A percentile compares a stretch with the other conserved stretches of the same genome.
These are phyloP conservation scores for Styphnolobium japonicum DNA, from an alignment of 306 rosid genomes.

Conservation along the genomic window DNA sequence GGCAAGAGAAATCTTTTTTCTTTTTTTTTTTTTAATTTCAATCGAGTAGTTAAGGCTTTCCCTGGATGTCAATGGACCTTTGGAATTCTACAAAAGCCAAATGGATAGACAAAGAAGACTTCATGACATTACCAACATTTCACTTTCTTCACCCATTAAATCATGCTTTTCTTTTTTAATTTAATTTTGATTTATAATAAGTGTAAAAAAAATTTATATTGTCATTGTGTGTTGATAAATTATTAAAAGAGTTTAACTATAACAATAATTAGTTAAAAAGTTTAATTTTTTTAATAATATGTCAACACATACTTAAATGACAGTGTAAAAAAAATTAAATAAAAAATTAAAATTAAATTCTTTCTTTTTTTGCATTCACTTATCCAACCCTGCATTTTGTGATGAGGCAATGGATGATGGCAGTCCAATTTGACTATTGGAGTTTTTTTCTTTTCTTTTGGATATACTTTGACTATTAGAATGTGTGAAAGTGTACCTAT, in stretches of 20 bases:
- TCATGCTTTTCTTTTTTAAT: background rate
- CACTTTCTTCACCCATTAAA: slow-evolving; percentile 3
- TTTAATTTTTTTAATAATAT: no score
- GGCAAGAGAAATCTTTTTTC: background rate
- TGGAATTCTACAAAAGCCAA: background rate
- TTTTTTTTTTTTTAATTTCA: background rate
- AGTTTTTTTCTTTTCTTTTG: background rate
- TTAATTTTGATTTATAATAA: no score
- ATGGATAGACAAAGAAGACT: background rate
- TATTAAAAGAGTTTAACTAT: no score
- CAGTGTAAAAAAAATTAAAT: no score
- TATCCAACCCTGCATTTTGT: slow-evolving; percentile 5
- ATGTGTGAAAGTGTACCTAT: slow-evolving; percentile 1
- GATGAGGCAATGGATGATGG: slow-evolving; percentile 1
- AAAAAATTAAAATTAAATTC: no score
- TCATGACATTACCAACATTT: slow-evolving; percentile 9
- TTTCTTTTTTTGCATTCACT: background rate
- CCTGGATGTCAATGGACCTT: background rate
- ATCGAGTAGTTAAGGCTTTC: background rate
- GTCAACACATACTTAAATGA: no score
- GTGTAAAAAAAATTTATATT: no score
- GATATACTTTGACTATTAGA: slow-evolving; percentile 24
- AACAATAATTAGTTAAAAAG: no score
- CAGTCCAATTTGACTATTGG: slow-evolving; percentile 25
- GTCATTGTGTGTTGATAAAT: no score